These are phyloP conservation scores for Monilinia aucupariae DNA, from an alignment of 2,329 filamentous ascomycete genomes.

Conservation along the genomic window DNA sequence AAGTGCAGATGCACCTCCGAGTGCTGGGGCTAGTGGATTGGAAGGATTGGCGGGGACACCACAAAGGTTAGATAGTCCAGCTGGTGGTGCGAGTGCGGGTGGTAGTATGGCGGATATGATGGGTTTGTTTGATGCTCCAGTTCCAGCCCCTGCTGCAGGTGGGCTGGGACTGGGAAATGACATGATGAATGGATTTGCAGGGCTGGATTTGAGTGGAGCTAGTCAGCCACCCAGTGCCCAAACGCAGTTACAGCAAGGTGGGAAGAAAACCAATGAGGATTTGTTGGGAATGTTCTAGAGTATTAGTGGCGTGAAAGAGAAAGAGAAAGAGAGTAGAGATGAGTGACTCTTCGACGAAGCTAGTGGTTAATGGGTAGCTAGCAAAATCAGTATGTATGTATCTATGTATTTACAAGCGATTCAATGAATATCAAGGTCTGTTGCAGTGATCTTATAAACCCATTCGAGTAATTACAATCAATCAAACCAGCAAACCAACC, in stretches of 20 bases:
- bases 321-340: too few relatives aligned
- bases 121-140: constrained; percentile 53
- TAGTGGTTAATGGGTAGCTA: not conserved
- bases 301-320: not conserved
- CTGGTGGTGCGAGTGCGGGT: constrained; percentile 34
- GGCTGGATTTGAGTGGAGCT: constrained; percentile 65
- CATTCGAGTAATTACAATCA: too few relatives aligned
- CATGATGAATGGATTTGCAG: constrained; percentile 74
- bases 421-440: not conserved
- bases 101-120: constrained; percentile 78
- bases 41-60: constrained; percentile 59
- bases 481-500: too few relatives aligned
- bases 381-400: constrained; percentile 6
- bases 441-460: too few relatives aligned
- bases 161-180: constrained; percentile 26
- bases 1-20: constrained; percentile 64
- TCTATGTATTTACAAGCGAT: constrained; percentile 9
- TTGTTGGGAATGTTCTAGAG: constrained; percentile 52
- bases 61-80: constrained; percentile 61
- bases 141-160: constrained; percentile 30
- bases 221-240: constrained; percentile 60
- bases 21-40: constrained; percentile 44
- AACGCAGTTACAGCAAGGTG: constrained; percentile 45
- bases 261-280: constrained; percentile 54
- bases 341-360: not conserved